phyloP scores from a whole-genome alignment of 495 filamentous ascomycete species.

The Annulohypoxylon moriforme region DNA sequence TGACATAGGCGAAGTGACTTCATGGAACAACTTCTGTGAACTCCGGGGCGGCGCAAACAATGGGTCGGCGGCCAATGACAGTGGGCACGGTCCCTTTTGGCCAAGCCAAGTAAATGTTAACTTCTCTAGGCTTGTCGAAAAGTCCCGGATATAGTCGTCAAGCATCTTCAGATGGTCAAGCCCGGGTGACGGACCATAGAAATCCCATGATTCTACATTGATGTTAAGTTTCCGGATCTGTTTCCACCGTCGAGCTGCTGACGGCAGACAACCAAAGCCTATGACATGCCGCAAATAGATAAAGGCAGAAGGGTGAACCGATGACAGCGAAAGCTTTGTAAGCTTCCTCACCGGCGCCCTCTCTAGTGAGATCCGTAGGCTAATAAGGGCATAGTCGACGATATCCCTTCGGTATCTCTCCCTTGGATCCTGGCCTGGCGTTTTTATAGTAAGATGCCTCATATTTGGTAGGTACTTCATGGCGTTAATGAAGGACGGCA shows the following conservation, averaged over 20 bases:
- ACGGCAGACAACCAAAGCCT: slow-evolving; percentile 74
- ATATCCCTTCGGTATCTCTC: slow-evolving; percentile 77
- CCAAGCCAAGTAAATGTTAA: slow-evolving; percentile 79
- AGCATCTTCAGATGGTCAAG: slow-evolving; percentile 80
- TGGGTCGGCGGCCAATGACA: slow-evolving; percentile 72
- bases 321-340: slow-evolving; percentile 70
- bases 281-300: slow-evolving; percentile 74
- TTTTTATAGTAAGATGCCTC: slow-evolving; percentile 74
- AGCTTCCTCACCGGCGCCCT: slow-evolving; percentile 69
- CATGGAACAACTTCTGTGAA: slow-evolving; percentile 63
- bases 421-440: slow-evolving; percentile 72
- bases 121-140: slow-evolving; percentile 69
- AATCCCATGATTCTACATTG: slow-evolving; percentile 72
- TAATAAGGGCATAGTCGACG: slow-evolving; percentile 86
- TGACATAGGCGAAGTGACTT: slow-evolving; percentile 66
- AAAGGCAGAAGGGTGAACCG: slow-evolving; percentile 74
- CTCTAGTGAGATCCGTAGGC: slow-evolving; percentile 79
- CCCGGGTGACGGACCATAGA: slow-evolving; percentile 61
- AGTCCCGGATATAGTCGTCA: slow-evolving; percentile 74
- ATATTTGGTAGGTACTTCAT: slow-evolving; percentile 71
- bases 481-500: slow-evolving; percentile 78
- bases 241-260: slow-evolving; percentile 71
- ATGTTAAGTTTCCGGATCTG: slow-evolving; percentile 77
- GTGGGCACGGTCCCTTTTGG: slow-evolving; percentile 71
- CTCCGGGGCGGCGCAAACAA: slow-evolving; percentile 65